These are phyloP conservation scores for Rhododendron ferrugineum DNA, from an alignment of 148 eudicot genomes.

Conservation along the genomic window DNA sequence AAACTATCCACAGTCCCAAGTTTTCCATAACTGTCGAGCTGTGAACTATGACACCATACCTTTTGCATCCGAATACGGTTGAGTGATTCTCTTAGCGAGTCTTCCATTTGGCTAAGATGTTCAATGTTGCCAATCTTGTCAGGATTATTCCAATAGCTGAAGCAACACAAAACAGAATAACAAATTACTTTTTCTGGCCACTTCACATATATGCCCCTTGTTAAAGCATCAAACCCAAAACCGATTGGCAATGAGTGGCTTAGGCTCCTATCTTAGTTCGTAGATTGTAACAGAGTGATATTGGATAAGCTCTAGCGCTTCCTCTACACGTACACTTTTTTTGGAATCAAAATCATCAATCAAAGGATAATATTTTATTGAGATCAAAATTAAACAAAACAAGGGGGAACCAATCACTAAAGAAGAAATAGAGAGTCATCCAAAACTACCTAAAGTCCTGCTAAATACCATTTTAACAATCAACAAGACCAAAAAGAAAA, in stretches of 20 bases:
- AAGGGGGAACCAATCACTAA: background rate
- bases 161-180: slow-evolving; percentile 3
- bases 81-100: slow-evolving; percentile 61
- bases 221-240: background rate
- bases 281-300: background rate
- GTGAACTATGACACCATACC: slow-evolving; percentile 34
- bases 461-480: background rate
- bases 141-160: slow-evolving; percentile 84
- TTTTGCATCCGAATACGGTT: slow-evolving; percentile 57
- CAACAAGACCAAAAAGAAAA: background rate
- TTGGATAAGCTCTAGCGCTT: background rate
- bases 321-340: background rate
- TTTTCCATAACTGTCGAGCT: background rate
- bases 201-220: background rate
- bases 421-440: background rate
- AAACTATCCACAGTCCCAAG: background rate
- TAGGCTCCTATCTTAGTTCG: background rate
- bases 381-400: background rate
- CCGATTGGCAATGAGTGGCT: background rate
- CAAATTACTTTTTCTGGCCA: background rate
- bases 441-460: background rate
- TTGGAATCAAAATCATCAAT: background rate
- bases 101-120: slow-evolving; percentile 81
- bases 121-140: slow-evolving; percentile 75
- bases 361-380: background rate